Evolutionary conservation across 2,329 filamentous ascomycete species (phyloP).

Genomic region (Colletotrichum costaricense): DNA sequence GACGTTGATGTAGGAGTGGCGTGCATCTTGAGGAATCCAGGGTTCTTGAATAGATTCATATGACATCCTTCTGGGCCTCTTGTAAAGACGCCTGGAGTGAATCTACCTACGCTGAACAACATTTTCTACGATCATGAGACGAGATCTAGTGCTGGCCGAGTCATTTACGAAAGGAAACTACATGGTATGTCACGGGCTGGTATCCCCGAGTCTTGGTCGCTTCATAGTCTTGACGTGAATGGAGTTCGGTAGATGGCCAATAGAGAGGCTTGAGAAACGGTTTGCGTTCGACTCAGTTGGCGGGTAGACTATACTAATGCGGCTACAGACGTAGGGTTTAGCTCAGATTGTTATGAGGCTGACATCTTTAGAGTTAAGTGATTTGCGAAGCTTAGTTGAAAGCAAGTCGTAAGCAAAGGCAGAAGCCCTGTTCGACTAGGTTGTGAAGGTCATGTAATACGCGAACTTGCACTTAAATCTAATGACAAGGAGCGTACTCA

Average conservation of each 20-base stretch:
- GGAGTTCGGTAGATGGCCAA: background rate
- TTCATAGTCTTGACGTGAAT: too few relatives aligned
- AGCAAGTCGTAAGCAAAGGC: background rate
- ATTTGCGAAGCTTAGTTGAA: background rate
- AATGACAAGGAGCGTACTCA: background rate
- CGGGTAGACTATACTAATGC: background rate
- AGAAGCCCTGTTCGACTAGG: too few relatives aligned
- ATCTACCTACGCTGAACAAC: background rate
- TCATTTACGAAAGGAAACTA: background rate
- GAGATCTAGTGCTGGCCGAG: background rate
- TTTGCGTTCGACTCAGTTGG: too few relatives aligned
- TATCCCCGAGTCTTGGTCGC: too few relatives aligned
- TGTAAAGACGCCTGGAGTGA: background rate
- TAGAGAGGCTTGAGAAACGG: background rate
- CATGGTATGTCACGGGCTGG: background rate
- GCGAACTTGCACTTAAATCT: background rate
- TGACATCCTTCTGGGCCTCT: too few relatives aligned
- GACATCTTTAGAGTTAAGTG: background rate
- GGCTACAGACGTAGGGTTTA: background rate
- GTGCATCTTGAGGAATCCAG: too few relatives aligned
- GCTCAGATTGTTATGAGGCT: background rate
- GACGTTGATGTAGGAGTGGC: too few relatives aligned
- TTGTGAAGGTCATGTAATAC: too few relatives aligned
- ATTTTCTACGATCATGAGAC: background rate
- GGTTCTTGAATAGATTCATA: too few relatives aligned